phyloP scores from a whole-genome alignment of 1,139 yeast genomes.

The Magnusiomyces sp. region DNA sequence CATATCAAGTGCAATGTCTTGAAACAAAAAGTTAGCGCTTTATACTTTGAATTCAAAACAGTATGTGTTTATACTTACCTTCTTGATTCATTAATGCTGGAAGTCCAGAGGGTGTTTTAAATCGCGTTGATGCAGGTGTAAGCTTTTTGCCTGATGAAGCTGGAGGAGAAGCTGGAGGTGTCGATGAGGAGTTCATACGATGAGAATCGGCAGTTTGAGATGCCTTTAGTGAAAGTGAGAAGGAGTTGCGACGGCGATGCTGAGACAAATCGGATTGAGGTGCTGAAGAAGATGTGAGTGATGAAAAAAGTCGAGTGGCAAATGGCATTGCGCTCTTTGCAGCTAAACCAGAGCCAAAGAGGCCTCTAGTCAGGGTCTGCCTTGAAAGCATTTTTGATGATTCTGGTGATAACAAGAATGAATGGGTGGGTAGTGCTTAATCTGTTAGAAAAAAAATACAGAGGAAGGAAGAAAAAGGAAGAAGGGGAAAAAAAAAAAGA shows the following conservation, averaged over 20 bases:
- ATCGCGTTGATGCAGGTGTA: neutral
- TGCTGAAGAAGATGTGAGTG: neutral
- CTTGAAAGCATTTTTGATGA: slow-evolving; percentile 8
- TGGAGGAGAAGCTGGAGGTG: slow-evolving; percentile 11
- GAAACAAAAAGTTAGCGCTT: neutral
- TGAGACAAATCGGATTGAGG: neutral
- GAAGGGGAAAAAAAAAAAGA: slow-evolving; percentile 1
- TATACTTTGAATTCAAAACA: neutral
- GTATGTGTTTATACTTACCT: neutral
- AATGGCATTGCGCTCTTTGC: no score
- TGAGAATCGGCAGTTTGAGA: slow-evolving; percentile 3
- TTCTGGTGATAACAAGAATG: neutral
- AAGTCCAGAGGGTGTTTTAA: neutral
- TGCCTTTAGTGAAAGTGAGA: slow-evolving; percentile 6
- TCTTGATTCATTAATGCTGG: slow-evolving; percentile 4
- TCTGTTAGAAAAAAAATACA: no score
- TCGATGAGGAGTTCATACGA: slow-evolving; percentile 14
- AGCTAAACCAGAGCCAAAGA: neutral
- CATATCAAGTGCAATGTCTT: slow-evolving; percentile 21
- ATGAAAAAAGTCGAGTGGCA: neutral
- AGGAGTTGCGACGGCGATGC: slow-evolving; percentile 13
- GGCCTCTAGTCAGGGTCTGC: slow-evolving; percentile 3
- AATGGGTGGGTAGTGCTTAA: neutral
- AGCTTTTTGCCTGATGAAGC: neutral
- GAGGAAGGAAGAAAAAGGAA: neutral